phyloP scores from a whole-genome alignment of 2,329 filamentous ascomycete genomes.

The Aspergillus uvarum region DNA sequence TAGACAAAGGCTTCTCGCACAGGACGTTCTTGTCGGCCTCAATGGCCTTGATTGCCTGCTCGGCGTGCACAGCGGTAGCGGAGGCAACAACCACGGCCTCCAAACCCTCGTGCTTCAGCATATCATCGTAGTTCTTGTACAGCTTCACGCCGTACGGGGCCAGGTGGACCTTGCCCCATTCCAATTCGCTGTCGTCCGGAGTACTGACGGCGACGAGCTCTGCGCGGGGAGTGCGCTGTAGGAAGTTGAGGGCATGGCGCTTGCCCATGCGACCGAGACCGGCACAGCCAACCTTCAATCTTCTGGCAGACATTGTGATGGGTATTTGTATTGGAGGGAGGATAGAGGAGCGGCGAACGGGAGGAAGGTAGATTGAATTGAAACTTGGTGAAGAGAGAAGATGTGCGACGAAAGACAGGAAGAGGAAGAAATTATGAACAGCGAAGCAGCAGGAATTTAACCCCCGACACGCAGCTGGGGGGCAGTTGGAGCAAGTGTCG shows the following conservation, averaged over 20 bases:
- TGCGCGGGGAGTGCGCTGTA: conserved; percentile 49
- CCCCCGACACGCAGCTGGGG: background rate
- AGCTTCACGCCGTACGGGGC: conserved; percentile 53
- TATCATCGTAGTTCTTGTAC: conserved; percentile 57
- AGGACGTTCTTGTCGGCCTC: conserved; percentile 56
- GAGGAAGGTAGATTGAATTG: background rate
- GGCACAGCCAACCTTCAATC: conserved; percentile 48
- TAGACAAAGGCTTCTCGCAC: conserved; percentile 57
- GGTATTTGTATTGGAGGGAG: background rate
- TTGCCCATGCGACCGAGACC: conserved; percentile 54
- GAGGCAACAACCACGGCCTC: conserved; percentile 58
- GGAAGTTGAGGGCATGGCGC: conserved; percentile 52
- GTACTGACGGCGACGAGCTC: conserved; percentile 52
- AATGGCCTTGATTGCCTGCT: conserved; percentile 59
- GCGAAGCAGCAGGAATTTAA: conserved; percentile 10
- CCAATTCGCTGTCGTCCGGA: conserved; percentile 46
- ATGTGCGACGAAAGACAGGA: background rate
- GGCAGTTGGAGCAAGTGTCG: conserved; percentile 6
- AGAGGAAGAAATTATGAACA: background rate
- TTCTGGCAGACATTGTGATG: conserved; percentile 28
- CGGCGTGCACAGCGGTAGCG: conserved; percentile 56
- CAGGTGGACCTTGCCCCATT: conserved; percentile 54
- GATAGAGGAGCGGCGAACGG: background rate
- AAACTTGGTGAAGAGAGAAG: background rate
- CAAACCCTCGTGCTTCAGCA: conserved; percentile 56